Conservation (phyloP, 2,329 filamentous ascomycete species). For the Stemphylium vesicarium region DNA sequence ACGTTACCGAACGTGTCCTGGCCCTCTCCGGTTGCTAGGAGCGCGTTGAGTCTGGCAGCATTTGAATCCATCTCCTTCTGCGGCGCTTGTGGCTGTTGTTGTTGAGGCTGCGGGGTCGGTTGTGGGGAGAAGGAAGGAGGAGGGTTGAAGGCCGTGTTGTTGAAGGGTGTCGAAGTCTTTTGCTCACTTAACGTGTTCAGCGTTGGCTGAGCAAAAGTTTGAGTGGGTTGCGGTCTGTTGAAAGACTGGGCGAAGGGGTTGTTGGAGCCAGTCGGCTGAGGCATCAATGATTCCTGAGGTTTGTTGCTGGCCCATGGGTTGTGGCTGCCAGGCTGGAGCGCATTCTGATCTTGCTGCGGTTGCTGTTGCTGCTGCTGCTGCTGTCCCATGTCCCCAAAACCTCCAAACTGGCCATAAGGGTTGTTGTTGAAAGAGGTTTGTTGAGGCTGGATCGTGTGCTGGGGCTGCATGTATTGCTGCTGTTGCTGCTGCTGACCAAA, state of each 20-base stretch:
- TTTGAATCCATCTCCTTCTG: slow-evolving; percentile 61
- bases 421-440: slow-evolving; percentile 63
- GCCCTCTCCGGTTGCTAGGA: slow-evolving; percentile 86
- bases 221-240: slow-evolving; percentile 63
- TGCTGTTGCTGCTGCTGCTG: slow-evolving; percentile 48
- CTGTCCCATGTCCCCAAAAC: slow-evolving; percentile 41
- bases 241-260: slow-evolving; percentile 91
- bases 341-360: slow-evolving; percentile 64
- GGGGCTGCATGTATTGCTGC: slow-evolving; percentile 43
- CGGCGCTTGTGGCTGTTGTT: slow-evolving; percentile 49
- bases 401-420: slow-evolving; percentile 47
- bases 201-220: slow-evolving; percentile 67
- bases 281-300: slow-evolving; percentile 72
- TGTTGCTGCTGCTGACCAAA: slow-evolving; percentile 42
- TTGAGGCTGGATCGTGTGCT: slow-evolving; percentile 60
- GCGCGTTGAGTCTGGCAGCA: slow-evolving; percentile 78
- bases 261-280: slow-evolving; percentile 92
- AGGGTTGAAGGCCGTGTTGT: slow-evolving; percentile 59
- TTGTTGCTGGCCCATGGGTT: slow-evolving; percentile 82
- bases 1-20: slow-evolving; percentile 98
- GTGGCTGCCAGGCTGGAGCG: slow-evolving; percentile 80
- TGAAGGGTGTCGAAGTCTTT: slow-evolving; percentile 71
- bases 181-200: slow-evolving; percentile 83
- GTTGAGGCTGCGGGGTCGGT: slow-evolving; percentile 50
- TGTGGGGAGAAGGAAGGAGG: slow-evolving; percentile 54